Percentiles rank a stretch among this genome's conserved stretches.
Conservation (phyloP, 768 basidiomycete genomes). For the Clavaria fumosa region DNA sequence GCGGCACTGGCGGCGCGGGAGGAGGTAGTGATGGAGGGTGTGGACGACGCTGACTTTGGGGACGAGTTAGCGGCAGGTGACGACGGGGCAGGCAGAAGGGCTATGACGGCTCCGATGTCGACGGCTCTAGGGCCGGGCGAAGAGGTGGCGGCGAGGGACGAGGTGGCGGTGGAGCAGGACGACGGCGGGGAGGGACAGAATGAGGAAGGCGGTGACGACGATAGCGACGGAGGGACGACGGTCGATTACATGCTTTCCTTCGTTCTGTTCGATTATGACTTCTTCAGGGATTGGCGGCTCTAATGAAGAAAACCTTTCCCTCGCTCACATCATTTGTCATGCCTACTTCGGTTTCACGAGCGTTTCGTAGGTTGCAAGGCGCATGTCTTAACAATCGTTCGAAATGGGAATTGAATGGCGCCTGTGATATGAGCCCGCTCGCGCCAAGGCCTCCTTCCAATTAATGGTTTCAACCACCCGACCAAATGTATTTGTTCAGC, state of each 20-base stretch:
- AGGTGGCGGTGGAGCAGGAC: slow-evolving; percentile 14
- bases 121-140: slow-evolving; percentile 4
- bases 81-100: slow-evolving; percentile 8
- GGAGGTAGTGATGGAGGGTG: slow-evolving; percentile 56
- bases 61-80: slow-evolving; percentile 13
- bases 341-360: no score
- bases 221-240: slow-evolving; percentile 53
- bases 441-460: no score
- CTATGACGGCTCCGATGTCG: neutral
- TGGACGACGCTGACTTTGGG: slow-evolving; percentile 68
- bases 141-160: slow-evolving; percentile 18
- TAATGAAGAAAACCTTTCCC: no score
- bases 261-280: slow-evolving; percentile 46
- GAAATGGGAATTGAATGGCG: no score
- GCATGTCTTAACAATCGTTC: no score
- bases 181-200: slow-evolving; percentile 21
- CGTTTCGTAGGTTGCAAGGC: no score
- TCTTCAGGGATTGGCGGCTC: slow-evolving; percentile 55
- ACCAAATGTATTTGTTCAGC: no score
- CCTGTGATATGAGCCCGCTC: no score
- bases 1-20: slow-evolving; percentile 64
- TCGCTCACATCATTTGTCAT: no score
- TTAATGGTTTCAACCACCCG: no score
- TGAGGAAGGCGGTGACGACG: slow-evolving; percentile 27
- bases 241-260: slow-evolving; percentile 76